These are phyloP conservation scores for Sherardia arvensis DNA, from an alignment of 257 asterid species.

Conservation along the genomic window DNA sequence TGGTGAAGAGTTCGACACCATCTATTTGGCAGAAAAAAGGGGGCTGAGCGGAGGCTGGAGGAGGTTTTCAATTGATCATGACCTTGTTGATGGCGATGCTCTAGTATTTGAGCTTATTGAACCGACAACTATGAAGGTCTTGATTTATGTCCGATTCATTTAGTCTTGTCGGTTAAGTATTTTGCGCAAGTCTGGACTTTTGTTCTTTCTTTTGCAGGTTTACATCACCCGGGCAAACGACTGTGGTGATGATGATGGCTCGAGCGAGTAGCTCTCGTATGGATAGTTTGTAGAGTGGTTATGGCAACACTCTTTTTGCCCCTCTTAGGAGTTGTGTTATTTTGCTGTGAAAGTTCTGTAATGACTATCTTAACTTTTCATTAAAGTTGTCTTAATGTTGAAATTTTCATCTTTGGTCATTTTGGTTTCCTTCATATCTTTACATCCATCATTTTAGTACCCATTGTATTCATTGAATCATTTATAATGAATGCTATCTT, in stretches of 20 bases:
- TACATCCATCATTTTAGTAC: no score
- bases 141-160: neutral
- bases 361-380: no score
- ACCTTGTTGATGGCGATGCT: conserved; percentile 81
- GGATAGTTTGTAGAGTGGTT: no score
- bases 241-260: neutral
- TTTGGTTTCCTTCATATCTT: no score
- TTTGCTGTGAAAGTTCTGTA: no score
- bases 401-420: no score
- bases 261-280: neutral
- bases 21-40: conserved; percentile 51
- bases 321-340: no score
- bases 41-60: conserved; percentile 98
- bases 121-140: conserved; percentile 56
- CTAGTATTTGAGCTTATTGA: conserved; percentile 56
- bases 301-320: no score
- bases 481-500: no score
- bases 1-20: conserved; percentile 62
- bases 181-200: neutral
- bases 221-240: conserved; percentile 9
- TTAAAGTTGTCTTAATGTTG: no score
- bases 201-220: conserved; percentile 5
- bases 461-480: no score
- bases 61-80: conserved; percentile 68
- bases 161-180: neutral